These are phyloP conservation scores for Fonsecaea monophora DNA, from an alignment of 2,329 filamentous ascomycete species.

Conservation along the genomic window DNA sequence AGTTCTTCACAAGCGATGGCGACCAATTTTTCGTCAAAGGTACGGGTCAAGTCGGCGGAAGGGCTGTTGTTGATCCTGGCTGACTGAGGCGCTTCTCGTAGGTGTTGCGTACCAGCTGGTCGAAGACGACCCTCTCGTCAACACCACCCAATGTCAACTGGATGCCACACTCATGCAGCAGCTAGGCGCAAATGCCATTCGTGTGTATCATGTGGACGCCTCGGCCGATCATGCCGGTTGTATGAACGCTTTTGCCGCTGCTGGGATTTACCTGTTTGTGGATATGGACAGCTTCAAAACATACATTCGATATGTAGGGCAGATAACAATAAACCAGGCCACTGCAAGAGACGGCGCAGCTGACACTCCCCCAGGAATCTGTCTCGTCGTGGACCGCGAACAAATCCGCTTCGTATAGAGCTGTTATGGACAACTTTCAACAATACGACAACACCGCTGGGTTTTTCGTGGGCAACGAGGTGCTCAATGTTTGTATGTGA, in stretches of 20 bases:
- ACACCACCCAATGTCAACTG: slow-evolving; percentile 75
- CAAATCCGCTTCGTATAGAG: slow-evolving; percentile 71
- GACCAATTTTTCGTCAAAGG: slow-evolving; percentile 86
- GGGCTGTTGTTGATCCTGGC: background rate
- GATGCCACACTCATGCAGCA: slow-evolving; percentile 80
- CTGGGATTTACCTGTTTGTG: slow-evolving; percentile 82
- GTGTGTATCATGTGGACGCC: slow-evolving; percentile 86
- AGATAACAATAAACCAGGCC: background rate
- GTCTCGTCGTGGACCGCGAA: slow-evolving; percentile 74
- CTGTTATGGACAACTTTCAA: slow-evolving; percentile 78
- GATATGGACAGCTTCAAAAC: slow-evolving; percentile 69
- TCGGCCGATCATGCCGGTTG: slow-evolving; percentile 74
- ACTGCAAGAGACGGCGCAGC: background rate
- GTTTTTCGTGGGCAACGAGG: slow-evolving; percentile 89
- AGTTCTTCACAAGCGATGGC: slow-evolving; percentile 83
- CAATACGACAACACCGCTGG: slow-evolving; percentile 80
- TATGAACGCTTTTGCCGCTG: slow-evolving; percentile 79
- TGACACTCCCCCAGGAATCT: slow-evolving; percentile 50
- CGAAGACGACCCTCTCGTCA: slow-evolving; percentile 76
- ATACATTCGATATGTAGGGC: slow-evolving; percentile 51
- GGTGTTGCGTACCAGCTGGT: slow-evolving; percentile 74
- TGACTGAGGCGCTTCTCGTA: slow-evolving; percentile 46
- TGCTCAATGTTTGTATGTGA: slow-evolving; percentile 64
- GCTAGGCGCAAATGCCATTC: slow-evolving; percentile 81
- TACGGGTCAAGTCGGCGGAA: slow-evolving; percentile 45